Base-by-base conservation (phyloP, 306 rosid species). In the Vicia faba region DNA sequence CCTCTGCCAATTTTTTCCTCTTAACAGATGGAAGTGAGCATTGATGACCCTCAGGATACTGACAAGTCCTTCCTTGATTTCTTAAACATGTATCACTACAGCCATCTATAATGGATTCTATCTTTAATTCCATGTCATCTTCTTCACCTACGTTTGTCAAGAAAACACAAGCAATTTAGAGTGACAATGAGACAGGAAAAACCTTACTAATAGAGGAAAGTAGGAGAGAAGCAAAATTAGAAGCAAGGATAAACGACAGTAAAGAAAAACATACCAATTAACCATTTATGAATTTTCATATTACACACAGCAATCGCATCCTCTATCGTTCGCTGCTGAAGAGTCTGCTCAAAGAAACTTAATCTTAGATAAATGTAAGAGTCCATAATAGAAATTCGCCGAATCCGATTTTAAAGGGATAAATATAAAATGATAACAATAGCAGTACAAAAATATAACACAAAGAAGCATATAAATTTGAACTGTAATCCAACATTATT, bases 221-320 rank as follows among this genome's bases (percentile, higher is more conserved):
- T 28, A 60, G 50, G 40, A 58, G 20, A 15, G 20, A 57, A 33
- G 55, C 48, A 75, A 44, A 51, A 66, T 18, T 16, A n/a, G n/a
- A n/a, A n/a, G n/a, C n/a, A n/a, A n/a, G 15, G 54, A 20, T 35
- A 81, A 62, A 5, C 23, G 65, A 55, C 15, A 39, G 12, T 6
- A 26, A 53, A 26, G 2, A 55, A 58, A 62, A 78, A 25, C 64
- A 38, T 80, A 88, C 96, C 88, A 59, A 69, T 70, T 68, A 75
- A 59, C 60, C 88, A 75, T 65, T 73, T 84, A 60, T 79, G 84
- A 65, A 91, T 83, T 53, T 81, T 82, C 74, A 70, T 70, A 69
- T 91, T 87, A 62, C 86, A 91, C 64, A 64, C 63, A 31, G 91
- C 91, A 69, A 88, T 84, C 70, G 84, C 86, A 73, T 91, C 95